Conservation (phyloP, 2,329 filamentous ascomycete genomes). For the Tolypocladium ovalisporum region DNA sequence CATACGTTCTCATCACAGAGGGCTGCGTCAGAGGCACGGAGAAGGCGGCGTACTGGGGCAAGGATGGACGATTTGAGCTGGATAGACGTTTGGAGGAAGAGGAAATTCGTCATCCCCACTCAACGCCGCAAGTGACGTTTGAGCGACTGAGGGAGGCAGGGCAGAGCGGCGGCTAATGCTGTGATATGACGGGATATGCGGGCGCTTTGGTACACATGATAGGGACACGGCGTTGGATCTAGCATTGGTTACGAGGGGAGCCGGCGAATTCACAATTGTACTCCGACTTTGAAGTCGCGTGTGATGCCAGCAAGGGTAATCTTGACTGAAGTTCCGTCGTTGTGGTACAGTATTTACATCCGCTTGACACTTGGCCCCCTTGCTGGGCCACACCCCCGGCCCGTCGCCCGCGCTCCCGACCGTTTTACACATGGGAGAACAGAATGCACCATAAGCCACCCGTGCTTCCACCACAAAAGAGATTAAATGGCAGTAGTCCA, state of each 20-base stretch:
- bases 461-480: conserved; percentile 23
- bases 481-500: conserved; percentile 14
- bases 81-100: conserved; percentile 59
- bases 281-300: conserved; percentile 4
- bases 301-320: conserved; percentile 14
- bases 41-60: conserved; percentile 52
- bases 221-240: background rate
- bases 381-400: conserved; percentile 10
- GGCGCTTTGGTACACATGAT: background rate
- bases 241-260: conserved; percentile 1
- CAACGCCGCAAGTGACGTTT: conserved; percentile 17
- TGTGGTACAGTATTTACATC: conserved; percentile 35
- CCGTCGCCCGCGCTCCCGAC: conserved; percentile 15
- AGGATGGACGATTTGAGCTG: conserved; percentile 59
- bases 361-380: conserved; percentile 14
- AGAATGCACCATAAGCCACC: conserved; percentile 15
- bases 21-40: conserved; percentile 53
- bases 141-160: conserved; percentile 35
- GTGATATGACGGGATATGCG: conserved; percentile 3
- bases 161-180: conserved; percentile 31
- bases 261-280: conserved; percentile 5
- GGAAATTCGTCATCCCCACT: conserved; percentile 23
- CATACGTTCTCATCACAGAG: conserved; percentile 65
- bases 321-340: conserved; percentile 24
- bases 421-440: conserved; percentile 24